Evolutionary conservation across 2,329 filamentous ascomycete species (phyloP).

Genomic region (Verticillium nonalfalfae): DNA sequence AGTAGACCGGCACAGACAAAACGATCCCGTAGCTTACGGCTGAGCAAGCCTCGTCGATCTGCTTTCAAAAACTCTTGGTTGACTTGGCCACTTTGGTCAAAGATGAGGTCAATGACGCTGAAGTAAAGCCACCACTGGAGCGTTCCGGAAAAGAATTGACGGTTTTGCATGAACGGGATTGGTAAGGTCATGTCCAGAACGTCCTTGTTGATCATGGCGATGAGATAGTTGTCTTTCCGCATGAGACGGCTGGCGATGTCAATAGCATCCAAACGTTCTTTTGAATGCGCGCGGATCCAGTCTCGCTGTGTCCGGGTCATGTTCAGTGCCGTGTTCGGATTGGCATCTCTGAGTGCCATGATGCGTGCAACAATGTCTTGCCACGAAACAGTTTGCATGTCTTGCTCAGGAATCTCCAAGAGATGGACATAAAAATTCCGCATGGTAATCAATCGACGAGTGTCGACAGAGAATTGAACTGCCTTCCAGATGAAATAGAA

Average conservation of each 20-base stretch:
- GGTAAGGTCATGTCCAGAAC: slow-evolving; percentile 81
- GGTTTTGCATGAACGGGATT: slow-evolving; percentile 72
- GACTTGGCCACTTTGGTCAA: slow-evolving; percentile 83
- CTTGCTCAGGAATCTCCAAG: slow-evolving; percentile 71
- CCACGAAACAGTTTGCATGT: slow-evolving; percentile 94
- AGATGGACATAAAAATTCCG: slow-evolving; percentile 82
- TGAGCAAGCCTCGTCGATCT: slow-evolving; percentile 71
- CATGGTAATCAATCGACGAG: slow-evolving; percentile 67
- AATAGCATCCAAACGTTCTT: slow-evolving; percentile 90
- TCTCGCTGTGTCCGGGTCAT: slow-evolving; percentile 43
- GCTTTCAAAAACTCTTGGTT: slow-evolving; percentile 80
- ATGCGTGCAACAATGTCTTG: slow-evolving; percentile 81
- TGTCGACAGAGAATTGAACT: slow-evolving; percentile 66
- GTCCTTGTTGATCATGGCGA: slow-evolving; percentile 96
- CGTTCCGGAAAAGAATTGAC: slow-evolving; percentile 81
- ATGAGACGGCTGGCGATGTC: slow-evolving; percentile 96
- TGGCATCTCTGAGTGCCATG: slow-evolving; percentile 77
- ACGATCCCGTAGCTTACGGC: slow-evolving; percentile 68
- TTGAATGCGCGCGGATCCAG: slow-evolving; percentile 77
- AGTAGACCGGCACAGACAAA: slow-evolving; percentile 80
- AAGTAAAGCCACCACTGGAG: slow-evolving; percentile 89
- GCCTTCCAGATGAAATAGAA: slow-evolving; percentile 81
- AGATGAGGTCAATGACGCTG: slow-evolving; percentile 88
- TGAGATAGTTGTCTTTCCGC: slow-evolving; percentile 94
- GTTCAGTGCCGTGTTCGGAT: slow-evolving; percentile 67